Evolutionary conservation across 2,329 filamentous ascomycete genomes (phyloP).

Genomic region (Trichoderma sp.): DNA sequence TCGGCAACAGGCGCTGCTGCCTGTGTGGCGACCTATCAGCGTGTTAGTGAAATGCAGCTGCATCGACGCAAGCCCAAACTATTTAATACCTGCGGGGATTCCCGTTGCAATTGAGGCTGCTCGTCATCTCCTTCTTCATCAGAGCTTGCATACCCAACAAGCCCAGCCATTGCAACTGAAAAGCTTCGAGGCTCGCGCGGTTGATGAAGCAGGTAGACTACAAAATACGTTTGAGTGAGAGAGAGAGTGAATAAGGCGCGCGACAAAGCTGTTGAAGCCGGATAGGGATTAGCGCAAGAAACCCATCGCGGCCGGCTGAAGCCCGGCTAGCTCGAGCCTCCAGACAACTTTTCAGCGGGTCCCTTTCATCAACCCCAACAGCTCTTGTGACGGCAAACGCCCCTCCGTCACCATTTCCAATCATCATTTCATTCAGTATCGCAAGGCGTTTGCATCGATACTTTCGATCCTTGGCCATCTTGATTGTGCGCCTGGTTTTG

Average conservation of each 20-base stretch:
- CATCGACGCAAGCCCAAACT: neutral
- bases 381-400: constrained; percentile 7
- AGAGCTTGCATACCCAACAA: constrained; percentile 52
- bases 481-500: neutral
- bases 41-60: constrained; percentile 6
- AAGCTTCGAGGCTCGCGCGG: neutral
- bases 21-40: neutral
- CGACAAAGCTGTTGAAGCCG: constrained; percentile 12
- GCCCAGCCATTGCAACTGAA: constrained; percentile 37
- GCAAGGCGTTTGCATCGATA: neutral
- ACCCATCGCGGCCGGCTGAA: constrained; percentile 9
- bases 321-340: neutral
- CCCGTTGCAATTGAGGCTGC: neutral
- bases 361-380: neutral
- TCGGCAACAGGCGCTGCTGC: neutral
- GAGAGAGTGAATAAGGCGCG: neutral
- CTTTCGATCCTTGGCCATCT: neutral
- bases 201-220: neutral
- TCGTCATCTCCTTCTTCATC: constrained; percentile 45
- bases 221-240: neutral
- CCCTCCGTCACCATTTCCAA: constrained; percentile 1
- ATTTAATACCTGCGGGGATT: neutral
- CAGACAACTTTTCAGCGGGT: neutral
- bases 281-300: neutral
- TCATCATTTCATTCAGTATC: neutral